Evolutionary conservation across 345 rosid species (phyloP).

Genomic region (Arabidopsis arenosa): DNA sequence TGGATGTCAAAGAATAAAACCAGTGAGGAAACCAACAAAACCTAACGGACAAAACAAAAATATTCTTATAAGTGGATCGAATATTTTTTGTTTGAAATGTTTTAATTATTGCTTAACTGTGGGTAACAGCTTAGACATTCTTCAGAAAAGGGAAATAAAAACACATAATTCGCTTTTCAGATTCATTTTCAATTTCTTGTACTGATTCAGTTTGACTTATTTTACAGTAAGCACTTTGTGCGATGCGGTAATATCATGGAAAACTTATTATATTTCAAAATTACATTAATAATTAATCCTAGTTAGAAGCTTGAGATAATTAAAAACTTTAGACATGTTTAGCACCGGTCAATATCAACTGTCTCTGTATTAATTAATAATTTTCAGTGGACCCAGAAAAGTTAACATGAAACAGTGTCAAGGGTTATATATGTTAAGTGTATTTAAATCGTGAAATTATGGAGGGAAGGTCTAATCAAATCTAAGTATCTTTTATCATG

Average conservation of each 20-base stretch:
- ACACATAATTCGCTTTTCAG: neutral
- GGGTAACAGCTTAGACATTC: conserved; percentile 45
- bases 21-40: conserved; percentile 48
- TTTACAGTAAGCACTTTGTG: neutral
- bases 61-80: conserved; percentile 41
- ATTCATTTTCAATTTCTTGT: neutral
- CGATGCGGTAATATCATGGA: neutral
- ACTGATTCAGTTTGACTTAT: neutral
- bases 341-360: conserved; percentile 27
- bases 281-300: neutral
- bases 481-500: conserved; percentile 10
- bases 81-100: conserved; percentile 11
- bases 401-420: neutral
- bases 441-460: conserved; percentile 10
- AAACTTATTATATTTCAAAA: neutral
- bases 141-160: conserved; percentile 8
- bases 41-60: conserved; percentile 46
- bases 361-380: conserved; percentile 12
- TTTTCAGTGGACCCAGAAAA: conserved; percentile 4
- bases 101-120: conserved; percentile 29
- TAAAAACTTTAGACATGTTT: neutral
- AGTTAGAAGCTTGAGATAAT: neutral
- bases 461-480: conserved; percentile 35
- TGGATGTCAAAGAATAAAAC: conserved; percentile 46
- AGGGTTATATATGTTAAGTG: conserved; percentile 27